Conservation (phyloP, 805 yeast species). For the Sungouiella thailandica region DNA sequence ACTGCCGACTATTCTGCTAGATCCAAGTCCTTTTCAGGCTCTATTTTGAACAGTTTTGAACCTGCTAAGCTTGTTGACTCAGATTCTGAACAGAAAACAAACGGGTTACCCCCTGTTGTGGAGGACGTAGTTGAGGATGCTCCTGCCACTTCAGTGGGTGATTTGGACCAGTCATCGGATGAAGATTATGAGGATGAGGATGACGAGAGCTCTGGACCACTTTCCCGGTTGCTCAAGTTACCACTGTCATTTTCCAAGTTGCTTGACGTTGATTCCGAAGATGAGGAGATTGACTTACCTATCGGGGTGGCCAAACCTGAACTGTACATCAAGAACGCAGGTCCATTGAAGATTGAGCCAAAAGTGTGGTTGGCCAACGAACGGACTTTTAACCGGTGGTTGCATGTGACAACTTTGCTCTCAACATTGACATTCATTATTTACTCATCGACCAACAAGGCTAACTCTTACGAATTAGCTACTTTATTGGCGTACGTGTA, state of each 20-base stretch:
- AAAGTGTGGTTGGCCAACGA: conserved; percentile 99
- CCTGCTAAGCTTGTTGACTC: conserved; percentile 11
- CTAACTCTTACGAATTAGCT: conserved; percentile 63
- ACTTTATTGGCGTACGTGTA: conserved; percentile 69
- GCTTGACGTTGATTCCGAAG: conserved; percentile 75
- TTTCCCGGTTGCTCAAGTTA: conserved; percentile 20
- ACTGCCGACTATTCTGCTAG: conserved; percentile 27
- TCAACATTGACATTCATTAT: conserved; percentile 82
- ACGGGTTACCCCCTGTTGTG: conserved; percentile 2
- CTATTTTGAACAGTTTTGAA: conserved; percentile 18
- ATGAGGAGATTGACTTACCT: conserved; percentile 75
- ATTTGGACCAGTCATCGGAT: conserved; percentile 27
- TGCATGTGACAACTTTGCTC: conserved; percentile 79
- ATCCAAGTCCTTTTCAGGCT: conserved; percentile 37
- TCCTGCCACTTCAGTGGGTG: conserved; percentile 12
- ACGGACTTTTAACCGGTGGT: conserved; percentile 94
- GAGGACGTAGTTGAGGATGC: conserved; percentile 10
- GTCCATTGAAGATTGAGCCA: conserved; percentile 92
- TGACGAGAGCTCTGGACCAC: conserved; percentile 8
- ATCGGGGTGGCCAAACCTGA: conserved; percentile 85
- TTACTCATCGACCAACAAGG: conserved; percentile 65
- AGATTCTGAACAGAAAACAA: background rate
- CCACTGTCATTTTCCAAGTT: conserved; percentile 33
- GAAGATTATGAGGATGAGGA: conserved; percentile 30
- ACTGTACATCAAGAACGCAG: conserved; percentile 75